Evolutionary conservation across 31 red algal species (phyloP), one percentile per base, ranked within the genome.

Genomic region (Bonnemaisonia californica): DNA sequence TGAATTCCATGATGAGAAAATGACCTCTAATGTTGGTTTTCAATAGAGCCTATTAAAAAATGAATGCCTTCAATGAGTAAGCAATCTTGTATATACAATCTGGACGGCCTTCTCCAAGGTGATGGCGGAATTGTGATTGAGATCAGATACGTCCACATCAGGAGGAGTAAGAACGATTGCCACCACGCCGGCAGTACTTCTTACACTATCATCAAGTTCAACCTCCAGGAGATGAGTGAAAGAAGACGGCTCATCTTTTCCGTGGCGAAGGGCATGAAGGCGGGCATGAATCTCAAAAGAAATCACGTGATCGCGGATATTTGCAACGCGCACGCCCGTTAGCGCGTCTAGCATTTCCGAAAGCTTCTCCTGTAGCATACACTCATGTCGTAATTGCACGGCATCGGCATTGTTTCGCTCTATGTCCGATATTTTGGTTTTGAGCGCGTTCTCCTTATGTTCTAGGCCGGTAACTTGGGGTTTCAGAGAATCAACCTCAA

Each of bases 211-310:
- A 16, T 51, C 45, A 11, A 51, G 45, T 51, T 7, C 7, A 51
- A 51, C 45, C 16, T 51, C 45, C 7, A 51, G 45, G 9, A 7
- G 45, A 51, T 51, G 45, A 16, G 45, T 51, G 16, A 7, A 11
- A 7, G 45, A 16, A 7, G 16, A 16, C 45, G 16, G 16, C 9
- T 51, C 45, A 16, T 16, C 9, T 51, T 51, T 51, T 7, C 45
- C 45, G 45, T 51, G 45, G 16, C 45, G 45, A 11, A 51, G 45
- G 45, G 45, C 45, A 16, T 51, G 45, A 19, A 86, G 24, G 3
- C 8, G 30, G 3, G 71, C 82, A 67, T 77, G 54, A 41, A 86
- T 76, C 3, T 69, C 82, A 56, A 86, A 74, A 23, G 32, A 69
- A 24, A 86, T 51, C 33, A 59, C 37, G 77, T 67, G 31, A 16